A percentile compares a stretch with the other conserved stretches of the same genome.
These are phyloP conservation scores for Miscanthus lutarioriparius DNA, from an alignment of 176 grass and related monocot genomes.

Conservation along the genomic window DNA sequence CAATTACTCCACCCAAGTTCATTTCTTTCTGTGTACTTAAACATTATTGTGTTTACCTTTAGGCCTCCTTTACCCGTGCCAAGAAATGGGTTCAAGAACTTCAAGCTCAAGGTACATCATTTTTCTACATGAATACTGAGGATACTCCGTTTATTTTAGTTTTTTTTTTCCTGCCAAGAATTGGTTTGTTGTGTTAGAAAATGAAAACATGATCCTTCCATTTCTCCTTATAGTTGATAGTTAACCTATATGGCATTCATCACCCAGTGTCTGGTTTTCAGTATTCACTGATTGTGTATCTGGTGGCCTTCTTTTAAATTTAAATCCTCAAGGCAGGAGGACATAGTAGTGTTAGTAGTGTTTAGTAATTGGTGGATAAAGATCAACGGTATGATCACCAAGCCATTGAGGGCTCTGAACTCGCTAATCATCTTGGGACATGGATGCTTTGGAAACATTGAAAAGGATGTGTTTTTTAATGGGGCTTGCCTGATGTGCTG, in stretches of 20 bases:
- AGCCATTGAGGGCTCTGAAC: background rate
- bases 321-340: background rate
- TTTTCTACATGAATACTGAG: slow-evolving; percentile 10
- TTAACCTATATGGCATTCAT: slow-evolving; percentile 1
- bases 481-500: background rate
- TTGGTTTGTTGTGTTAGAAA: background rate
- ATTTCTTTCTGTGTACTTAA: slow-evolving; percentile 5
- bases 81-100: slow-evolving; percentile 99
- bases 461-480: background rate
- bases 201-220: background rate
- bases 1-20: background rate
- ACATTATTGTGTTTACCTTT: slow-evolving; percentile 14
- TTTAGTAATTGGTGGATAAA: background rate
- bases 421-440: background rate
- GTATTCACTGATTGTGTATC: background rate
- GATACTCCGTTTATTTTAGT: slow-evolving; percentile 1
- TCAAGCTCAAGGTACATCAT: slow-evolving; percentile 77
- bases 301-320: background rate
- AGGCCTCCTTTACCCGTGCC: slow-evolving; percentile 86
- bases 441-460: background rate
- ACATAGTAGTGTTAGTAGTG: background rate
- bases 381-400: background rate
- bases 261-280: background rate
- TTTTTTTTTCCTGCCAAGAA: background rate
- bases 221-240: background rate